Evolutionary conservation across 169 alveolate species (phyloP).

Genomic region (Cryptosporidium baileyi): DNA sequence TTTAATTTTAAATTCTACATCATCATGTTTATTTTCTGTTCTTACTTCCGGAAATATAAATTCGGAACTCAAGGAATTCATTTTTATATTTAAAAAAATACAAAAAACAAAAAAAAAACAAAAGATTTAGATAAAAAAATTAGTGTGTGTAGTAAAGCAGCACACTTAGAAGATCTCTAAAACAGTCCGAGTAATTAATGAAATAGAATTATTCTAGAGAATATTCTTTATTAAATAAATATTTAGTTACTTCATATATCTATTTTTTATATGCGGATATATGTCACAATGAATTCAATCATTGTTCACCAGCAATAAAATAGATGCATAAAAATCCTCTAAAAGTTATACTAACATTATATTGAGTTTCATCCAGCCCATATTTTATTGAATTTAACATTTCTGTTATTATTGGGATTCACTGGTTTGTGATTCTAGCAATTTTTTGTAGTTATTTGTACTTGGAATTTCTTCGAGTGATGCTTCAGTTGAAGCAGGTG

Average conservation of each 20-base stretch:
- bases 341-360: too few relatives aligned
- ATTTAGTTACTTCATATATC: neutral
- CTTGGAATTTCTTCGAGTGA: neutral
- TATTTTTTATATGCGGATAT: neutral
- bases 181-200: too few relatives aligned
- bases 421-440: neutral
- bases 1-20: neutral
- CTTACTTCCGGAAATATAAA: too few relatives aligned
- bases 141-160: too few relatives aligned
- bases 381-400: neutral
- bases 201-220: neutral
- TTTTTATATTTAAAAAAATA: too few relatives aligned
- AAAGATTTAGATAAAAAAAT: too few relatives aligned
- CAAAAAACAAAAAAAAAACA: neutral
- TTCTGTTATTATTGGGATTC: neutral
- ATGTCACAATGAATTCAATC: neutral
- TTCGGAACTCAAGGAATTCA: too few relatives aligned
- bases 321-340: too few relatives aligned
- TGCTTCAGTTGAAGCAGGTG: slow-evolving; percentile 58
- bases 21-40: neutral
- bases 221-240: neutral
- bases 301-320: slow-evolving; percentile 60
- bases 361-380: neutral
- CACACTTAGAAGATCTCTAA: too few relatives aligned
- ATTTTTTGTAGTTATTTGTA: neutral